Base-by-base conservation (phyloP, 306 rosid species). In the Dalbergia oliveri region DNA sequence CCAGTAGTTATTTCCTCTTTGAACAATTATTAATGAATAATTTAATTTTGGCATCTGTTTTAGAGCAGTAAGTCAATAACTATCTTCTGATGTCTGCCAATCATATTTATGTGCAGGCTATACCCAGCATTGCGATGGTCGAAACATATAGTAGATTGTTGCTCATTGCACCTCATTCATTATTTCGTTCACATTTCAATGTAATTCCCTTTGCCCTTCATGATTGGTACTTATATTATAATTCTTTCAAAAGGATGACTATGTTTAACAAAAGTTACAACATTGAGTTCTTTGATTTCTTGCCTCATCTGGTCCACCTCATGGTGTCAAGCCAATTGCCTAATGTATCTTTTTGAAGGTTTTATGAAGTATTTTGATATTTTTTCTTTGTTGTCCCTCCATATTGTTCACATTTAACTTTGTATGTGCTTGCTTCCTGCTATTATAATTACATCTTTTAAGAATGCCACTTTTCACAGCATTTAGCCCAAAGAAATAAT, bases 111-210 rank as follows among this genome's bases (percentile, higher is more conserved):
- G 44, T 87, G 91, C 94, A 95, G 99, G 93, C 82, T 85, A 84
- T 91, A 21, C 98, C 99, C 70, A 95, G 93, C 89, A 89, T 95
- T 84, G 98, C 99, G 43, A 90, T 95, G 98, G 98, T 91, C 61
- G 99, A 95, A 85, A 91, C 99, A 11, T 95, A 95, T 87, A 66
- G 91, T 51, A 91, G 99, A 75, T 75, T 95, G 85, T 90, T 95
- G 80, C 98, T 95, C 82, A 76, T 95, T 50, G 87, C 97, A 21
- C 98, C 99, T 63, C 94, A 93, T 81, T 88, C 98, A 56, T 86
- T 95, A 49, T 90, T 93, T 39, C 98, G 99, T 69, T 90, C 99
- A 11, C 99, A 90, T 90, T 95, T 95, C 88, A 90, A 72, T 75
- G 99, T 95, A 91, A 85, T 63, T 80, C 62, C 72, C 76, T 67